phyloP scores from a whole-genome alignment of 306 rosid species.

The Herpetospermum pedunculosum region DNA sequence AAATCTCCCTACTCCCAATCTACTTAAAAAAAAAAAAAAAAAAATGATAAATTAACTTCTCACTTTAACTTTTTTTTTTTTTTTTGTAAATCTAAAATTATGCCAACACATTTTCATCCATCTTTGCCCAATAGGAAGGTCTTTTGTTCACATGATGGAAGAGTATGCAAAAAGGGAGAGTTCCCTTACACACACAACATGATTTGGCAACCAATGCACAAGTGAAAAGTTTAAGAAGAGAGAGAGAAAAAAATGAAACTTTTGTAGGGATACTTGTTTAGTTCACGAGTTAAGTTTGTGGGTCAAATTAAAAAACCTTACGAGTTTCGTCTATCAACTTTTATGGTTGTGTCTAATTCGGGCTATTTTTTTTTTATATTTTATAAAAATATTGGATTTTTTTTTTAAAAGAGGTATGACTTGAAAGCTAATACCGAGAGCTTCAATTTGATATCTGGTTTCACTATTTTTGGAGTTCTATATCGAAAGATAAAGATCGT shows the following conservation, averaged over 20 bases:
- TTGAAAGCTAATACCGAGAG: no score
- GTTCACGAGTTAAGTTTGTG: background rate
- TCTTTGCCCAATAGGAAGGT: background rate
- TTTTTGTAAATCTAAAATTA: background rate
- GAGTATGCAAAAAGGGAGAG: background rate
- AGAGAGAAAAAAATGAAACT: background rate
- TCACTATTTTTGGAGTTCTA: no score
- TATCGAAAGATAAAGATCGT: no score
- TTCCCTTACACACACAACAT: background rate
- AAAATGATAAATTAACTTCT: background rate
- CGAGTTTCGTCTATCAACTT: no score
- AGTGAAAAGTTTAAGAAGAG: background rate
- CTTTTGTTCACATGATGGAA: background rate
- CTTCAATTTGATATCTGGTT: no score
- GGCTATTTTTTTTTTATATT: no score
- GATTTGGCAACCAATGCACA: background rate
- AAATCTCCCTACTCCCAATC: no score
- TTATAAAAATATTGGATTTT: no score
- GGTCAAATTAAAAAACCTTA: no score
- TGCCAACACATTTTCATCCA: background rate
- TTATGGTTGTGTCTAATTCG: no score
- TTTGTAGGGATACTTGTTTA: background rate
- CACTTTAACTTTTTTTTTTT: background rate
- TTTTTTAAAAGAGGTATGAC: no score
- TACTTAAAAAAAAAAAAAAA: no score